phyloP scores from a whole-genome alignment of 75 land plant species.

The Sequoia sempervirens region DNA sequence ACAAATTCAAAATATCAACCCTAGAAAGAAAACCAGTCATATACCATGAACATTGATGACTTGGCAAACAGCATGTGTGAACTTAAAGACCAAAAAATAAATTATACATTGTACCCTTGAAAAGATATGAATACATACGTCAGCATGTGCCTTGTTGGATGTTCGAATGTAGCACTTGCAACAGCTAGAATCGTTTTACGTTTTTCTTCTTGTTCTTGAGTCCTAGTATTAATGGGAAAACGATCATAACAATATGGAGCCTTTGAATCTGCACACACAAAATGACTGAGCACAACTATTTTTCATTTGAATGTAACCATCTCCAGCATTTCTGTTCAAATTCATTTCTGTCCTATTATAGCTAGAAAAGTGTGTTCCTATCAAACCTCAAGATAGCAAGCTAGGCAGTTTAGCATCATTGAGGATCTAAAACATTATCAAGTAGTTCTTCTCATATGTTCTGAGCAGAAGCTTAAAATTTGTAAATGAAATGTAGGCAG shows the following conservation, averaged over 20 bases:
- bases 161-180: conserved; percentile 61
- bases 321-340: neutral
- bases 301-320: neutral
- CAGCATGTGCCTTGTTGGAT: conserved; percentile 26
- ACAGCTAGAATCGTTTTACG: conserved; percentile 69
- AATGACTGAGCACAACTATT: neutral
- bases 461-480: neutral
- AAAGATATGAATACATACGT: conserved; percentile 31
- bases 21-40: conserved; percentile 3
- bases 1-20: neutral
- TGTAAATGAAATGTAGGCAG: neutral
- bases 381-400: neutral
- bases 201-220: conserved; percentile 90
- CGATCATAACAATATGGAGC: conserved; percentile 71
- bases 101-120: neutral
- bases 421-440: neutral
- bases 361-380: neutral
- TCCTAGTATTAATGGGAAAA: conserved; percentile 78
- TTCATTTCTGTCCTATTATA: neutral
- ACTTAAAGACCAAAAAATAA: neutral
- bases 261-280: conserved; percentile 48
- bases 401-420: neutral
- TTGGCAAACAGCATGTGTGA: neutral
- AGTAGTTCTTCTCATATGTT: neutral
- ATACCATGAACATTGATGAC: neutral